Evolutionary conservation across 768 basidiomycete genomes (phyloP).

Genomic region (Tubosaeta sp.): DNA sequence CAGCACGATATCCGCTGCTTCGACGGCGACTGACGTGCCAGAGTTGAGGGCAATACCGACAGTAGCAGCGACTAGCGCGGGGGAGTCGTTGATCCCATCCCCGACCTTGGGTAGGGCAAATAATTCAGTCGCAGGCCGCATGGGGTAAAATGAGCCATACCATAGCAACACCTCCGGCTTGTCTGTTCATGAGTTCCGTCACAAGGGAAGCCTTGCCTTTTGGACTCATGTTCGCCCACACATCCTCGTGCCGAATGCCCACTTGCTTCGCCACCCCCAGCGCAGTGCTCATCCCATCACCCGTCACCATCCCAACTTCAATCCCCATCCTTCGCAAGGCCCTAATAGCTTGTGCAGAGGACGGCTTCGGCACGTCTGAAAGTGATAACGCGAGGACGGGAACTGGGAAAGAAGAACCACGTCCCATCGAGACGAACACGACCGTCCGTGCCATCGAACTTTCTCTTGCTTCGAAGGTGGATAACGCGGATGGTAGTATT

Average conservation of each 20-base stretch:
- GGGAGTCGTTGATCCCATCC: constrained; percentile 98
- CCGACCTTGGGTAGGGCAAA: constrained; percentile 60
- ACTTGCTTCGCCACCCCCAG: constrained; percentile 85
- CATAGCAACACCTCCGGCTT: constrained; percentile 80
- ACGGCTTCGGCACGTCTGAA: constrained; percentile 82
- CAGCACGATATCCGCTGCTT: constrained; percentile 96
- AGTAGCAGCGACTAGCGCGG: constrained; percentile 91
- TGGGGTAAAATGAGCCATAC: constrained; percentile 39
- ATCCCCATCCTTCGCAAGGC: constrained; percentile 88
- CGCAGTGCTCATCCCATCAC: constrained; percentile 84
- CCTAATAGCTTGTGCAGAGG: constrained; percentile 75
- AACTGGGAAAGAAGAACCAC: constrained; percentile 35
- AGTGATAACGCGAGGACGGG: constrained; percentile 81
- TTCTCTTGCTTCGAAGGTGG: constrained; percentile 67
- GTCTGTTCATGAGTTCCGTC: constrained; percentile 69
- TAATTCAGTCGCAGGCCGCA: background rate
- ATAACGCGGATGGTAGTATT: constrained; percentile 55
- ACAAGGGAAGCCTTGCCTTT: constrained; percentile 91
- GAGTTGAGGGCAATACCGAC: constrained; percentile 96
- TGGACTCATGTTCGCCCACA: constrained; percentile 92
- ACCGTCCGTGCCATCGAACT: constrained; percentile 73
- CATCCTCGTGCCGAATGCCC: constrained; percentile 76
- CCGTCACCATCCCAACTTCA: constrained; percentile 90
- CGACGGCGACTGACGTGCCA: constrained; percentile 95
- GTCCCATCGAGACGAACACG: constrained; percentile 74